Evolutionary conservation across 2,329 filamentous ascomycete species (phyloP).

Genomic region (Fusarium chlamydosporum): DNA sequence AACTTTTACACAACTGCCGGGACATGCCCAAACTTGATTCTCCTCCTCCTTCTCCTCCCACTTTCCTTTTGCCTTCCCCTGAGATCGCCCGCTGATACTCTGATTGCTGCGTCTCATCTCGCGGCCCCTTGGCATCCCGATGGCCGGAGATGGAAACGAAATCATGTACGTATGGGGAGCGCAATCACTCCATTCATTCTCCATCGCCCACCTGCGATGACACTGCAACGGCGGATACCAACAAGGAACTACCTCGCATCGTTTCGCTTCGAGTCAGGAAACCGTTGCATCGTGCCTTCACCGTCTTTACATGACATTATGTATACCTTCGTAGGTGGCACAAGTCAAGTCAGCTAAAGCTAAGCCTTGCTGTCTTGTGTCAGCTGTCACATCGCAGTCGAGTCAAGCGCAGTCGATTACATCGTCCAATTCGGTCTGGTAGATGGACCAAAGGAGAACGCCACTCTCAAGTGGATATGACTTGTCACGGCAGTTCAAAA

Average conservation of each 20-base stretch:
- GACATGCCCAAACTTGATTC: conserved; percentile 21
- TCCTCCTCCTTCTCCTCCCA: background rate
- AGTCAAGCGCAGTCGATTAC: background rate
- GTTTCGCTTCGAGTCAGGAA: conserved; percentile 28
- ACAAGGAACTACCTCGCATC: conserved; percentile 30
- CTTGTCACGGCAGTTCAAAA: background rate
- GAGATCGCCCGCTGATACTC: conserved; percentile 31
- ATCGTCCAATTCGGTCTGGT: conserved; percentile 4
- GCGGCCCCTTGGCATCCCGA: conserved; percentile 28
- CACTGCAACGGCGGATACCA: conserved; percentile 42
- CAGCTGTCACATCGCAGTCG: conserved; percentile 12
- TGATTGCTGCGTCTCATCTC: conserved; percentile 35
- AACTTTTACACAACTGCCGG: conserved; percentile 34
- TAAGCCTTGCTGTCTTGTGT: conserved; percentile 19
- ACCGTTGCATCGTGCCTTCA: conserved; percentile 28
- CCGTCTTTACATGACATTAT: conserved; percentile 36
- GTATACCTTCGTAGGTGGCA: background rate
- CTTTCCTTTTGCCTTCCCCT: conserved; percentile 22
- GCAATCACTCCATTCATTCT: conserved; percentile 35
- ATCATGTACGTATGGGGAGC: conserved; percentile 14
- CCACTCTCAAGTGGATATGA: conserved; percentile 11
- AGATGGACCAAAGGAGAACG: conserved; percentile 2
- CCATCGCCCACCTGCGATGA: conserved; percentile 44
- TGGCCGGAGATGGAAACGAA: conserved; percentile 41
- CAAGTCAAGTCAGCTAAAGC: conserved; percentile 16